Evolutionary conservation across 306 rosid genomes (phyloP).

Genomic region (Arachis hypogaea): DNA sequence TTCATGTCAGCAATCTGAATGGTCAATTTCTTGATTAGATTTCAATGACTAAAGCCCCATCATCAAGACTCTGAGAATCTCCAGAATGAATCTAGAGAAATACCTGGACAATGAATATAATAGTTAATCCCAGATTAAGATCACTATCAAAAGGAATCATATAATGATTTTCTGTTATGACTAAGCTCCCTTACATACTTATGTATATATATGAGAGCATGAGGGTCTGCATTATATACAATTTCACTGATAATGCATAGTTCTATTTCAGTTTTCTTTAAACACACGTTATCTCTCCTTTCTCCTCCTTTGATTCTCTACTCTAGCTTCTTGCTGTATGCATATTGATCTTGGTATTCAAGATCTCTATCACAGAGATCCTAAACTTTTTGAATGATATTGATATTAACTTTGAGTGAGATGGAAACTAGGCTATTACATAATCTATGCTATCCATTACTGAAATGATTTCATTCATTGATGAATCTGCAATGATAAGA

Average conservation of each 20-base stretch:
- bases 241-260: no score
- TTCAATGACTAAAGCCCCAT: neutral
- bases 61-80: neutral
- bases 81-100: neutral
- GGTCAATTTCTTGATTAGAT: neutral
- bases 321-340: no score
- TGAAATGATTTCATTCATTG: neutral
- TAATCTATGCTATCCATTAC: neutral
- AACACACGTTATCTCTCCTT: no score
- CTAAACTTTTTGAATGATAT: constrained; percentile 8
- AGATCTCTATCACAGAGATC: neutral
- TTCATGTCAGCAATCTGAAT: no score
- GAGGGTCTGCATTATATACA: no score
- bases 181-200: no score
- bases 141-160: constrained; percentile 8
- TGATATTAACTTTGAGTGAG: neutral
- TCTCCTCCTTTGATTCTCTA: no score
- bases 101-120: neutral
- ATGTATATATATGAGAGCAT: no score
- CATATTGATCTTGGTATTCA: no score
- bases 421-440: neutral
- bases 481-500: neutral
- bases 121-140: constrained; percentile 12
- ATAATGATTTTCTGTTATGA: neutral
- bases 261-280: no score